Evolutionary conservation across 768 basidiomycete genomes (phyloP), one percentile per base, ranked within the genome.

Genomic region (Serendipita sp.): DNA sequence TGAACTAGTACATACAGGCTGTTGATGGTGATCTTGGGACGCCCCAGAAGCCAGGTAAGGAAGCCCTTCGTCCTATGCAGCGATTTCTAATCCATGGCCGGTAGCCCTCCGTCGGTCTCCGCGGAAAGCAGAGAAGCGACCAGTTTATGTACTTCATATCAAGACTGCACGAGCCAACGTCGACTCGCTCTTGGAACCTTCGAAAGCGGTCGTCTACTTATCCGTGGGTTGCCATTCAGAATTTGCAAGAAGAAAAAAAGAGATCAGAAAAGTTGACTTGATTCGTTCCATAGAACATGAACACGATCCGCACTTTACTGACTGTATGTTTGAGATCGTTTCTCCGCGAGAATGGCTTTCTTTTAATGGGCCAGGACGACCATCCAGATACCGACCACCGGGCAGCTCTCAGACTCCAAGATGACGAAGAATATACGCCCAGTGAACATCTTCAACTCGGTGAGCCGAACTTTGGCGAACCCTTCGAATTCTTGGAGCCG

Each of bases 61-160:
- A 16, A 42, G n/a, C n/a, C 24, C 31, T 34, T 62, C 53, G 66
- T n/a, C 24, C 4, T 13, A 9, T 62, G 13, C 30, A 26, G 17
- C 30, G 13, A 13, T 16, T 3, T 62, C 31, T 43, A 63, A 62
- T 13, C 62, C 20, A n/a, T 51, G 58, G 64, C 61, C n/a, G n/a
- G 41, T 63, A 88, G 87, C 74, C 58, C 69, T 69, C 45, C 81
- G 88, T 64, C 79, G 86, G 34, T 87, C 91, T 34, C 88, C 91
- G 33, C 82, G 86, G 42, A 91, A 88, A 72, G 71, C 74, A 24
- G 90, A 91, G 69, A 84, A 83, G 71, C 82, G 81, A 70, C 84
- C 92, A 3, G 82, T 92, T 64, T 97, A 88, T 70, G 85, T 92
- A 50, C 75, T 98, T 51, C 84, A 89, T 69, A 69, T 98, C 64